Percentiles rank a stretch among this genome's conserved stretches.
Conservation (phyloP, 129 eudicot genomes). For the Centella asiatica region DNA sequence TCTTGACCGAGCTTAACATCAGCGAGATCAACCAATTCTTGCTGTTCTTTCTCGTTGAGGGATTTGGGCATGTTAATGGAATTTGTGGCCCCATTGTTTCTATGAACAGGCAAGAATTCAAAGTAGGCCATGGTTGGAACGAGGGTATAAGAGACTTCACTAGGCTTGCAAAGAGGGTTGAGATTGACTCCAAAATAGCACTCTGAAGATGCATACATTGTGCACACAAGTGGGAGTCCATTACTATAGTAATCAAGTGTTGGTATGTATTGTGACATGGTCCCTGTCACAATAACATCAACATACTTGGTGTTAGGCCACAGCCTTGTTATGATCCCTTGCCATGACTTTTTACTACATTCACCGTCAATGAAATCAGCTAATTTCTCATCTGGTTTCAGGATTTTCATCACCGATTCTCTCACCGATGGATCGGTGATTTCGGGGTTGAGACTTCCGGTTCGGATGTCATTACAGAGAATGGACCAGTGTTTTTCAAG, state of each 20-base stretch:
- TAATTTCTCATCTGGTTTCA: conserved; percentile 45
- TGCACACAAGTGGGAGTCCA: conserved; percentile 69
- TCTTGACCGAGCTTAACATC: conserved; percentile 72
- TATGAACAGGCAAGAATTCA: conserved; percentile 59
- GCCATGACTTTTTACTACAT: conserved; percentile 56
- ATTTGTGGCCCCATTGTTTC: conserved; percentile 32
- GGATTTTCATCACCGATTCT: conserved; percentile 42
- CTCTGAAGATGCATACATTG: conserved; percentile 76
- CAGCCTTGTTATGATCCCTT: conserved; percentile 60
- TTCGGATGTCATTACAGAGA: conserved; percentile 50
- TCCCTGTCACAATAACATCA: conserved; percentile 71
- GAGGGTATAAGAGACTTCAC: conserved; percentile 66
- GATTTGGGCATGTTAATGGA: conserved; percentile 32
- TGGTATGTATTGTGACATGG: conserved; percentile 74
- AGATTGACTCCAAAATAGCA: conserved; percentile 66
- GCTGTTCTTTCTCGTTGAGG: conserved; percentile 48
- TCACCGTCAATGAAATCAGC: conserved; percentile 53
- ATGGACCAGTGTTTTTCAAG: conserved; percentile 48
- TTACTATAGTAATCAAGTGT: conserved; percentile 67
- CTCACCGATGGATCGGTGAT: conserved; percentile 43
- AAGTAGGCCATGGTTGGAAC: conserved; percentile 72
- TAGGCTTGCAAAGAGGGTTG: conserved; percentile 66
- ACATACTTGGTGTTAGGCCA: conserved; percentile 78
- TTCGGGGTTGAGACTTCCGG: conserved; percentile 34
- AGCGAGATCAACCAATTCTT: conserved; percentile 51